A percentile compares a stretch with the other conserved stretches of the same genome.
Conservation (phyloP, 2,329 filamentous ascomycete genomes). For the Biscogniauxia mediterranea region DNA sequence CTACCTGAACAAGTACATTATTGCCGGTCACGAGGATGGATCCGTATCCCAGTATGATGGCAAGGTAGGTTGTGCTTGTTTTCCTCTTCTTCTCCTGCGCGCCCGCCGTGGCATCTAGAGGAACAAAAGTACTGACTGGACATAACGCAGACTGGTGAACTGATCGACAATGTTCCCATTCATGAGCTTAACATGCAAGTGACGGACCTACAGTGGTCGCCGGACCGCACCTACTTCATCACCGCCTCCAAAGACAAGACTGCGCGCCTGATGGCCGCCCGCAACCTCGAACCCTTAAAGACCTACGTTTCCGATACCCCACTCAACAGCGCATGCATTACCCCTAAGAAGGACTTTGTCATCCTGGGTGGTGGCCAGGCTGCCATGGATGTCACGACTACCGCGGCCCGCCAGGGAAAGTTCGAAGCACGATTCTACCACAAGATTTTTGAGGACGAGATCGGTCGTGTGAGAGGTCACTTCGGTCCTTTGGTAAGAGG, state of each 20-base stretch:
- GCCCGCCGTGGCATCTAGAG: not conserved
- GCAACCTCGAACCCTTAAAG: constrained; percentile 89
- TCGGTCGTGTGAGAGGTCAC: constrained; percentile 93
- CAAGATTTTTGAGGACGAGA: constrained; percentile 99
- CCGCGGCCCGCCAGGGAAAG: constrained; percentile 90
- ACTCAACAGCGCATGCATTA: constrained; percentile 92
- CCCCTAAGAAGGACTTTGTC: constrained; percentile 94
- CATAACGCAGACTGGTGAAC: constrained; percentile 67
- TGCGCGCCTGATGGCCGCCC: constrained; percentile 77
- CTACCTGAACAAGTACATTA: constrained; percentile 92
- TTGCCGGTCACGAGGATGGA: constrained; percentile 95
- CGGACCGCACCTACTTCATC: constrained; percentile 96
- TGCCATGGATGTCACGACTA: constrained; percentile 98
- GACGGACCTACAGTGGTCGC: constrained; percentile 91
- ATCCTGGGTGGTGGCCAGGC: constrained; percentile 97
- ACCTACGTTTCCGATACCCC: constrained; percentile 90
- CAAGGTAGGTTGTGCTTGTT: constrained; percentile 58
- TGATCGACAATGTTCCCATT: constrained; percentile 74
- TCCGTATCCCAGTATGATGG: constrained; percentile 87
- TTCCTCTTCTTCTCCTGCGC: too few relatives aligned
- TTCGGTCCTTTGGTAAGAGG: constrained; percentile 74
- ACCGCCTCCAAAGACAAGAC: constrained; percentile 98
- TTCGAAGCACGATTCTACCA: constrained; percentile 99
- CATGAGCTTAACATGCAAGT: constrained; percentile 84
- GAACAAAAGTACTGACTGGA: constrained; percentile 3